Percentiles rank a stretch among this genome's conserved stretches.
These are phyloP conservation scores for Debaryomyces nepalensis DNA, from an alignment of 1,139 yeast genomes.

Conservation along the genomic window DNA sequence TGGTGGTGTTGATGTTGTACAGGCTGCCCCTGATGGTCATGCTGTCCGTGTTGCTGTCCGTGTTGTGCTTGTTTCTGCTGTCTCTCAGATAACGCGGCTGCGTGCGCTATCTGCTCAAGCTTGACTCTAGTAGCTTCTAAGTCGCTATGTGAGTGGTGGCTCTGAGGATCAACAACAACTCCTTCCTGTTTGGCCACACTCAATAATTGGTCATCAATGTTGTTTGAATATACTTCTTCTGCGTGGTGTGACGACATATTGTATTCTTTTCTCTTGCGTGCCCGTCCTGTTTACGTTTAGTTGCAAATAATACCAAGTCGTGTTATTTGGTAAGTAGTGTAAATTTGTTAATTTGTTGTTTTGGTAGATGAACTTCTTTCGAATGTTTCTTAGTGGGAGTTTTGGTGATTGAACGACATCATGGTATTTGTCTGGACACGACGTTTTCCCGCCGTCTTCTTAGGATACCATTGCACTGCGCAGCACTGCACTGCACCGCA, in stretches of 20 bases:
- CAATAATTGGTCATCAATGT: constrained; percentile 52
- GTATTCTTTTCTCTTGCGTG: background rate
- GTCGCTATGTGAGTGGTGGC: constrained; percentile 26
- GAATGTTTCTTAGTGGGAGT: constrained; percentile 1
- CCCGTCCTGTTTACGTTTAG: constrained; percentile 9
- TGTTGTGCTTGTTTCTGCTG: constrained; percentile 24
- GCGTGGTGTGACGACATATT: constrained; percentile 28
- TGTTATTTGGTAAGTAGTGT: constrained; percentile 34
- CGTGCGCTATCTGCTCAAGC: constrained; percentile 40
- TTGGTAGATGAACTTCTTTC: constrained; percentile 20
- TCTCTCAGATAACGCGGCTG: constrained; percentile 26
- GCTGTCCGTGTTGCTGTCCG: constrained; percentile 24
- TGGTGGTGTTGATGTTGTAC: constrained; percentile 18
- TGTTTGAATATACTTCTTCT: constrained; percentile 46
- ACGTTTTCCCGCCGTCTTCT: background rate
- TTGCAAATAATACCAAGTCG: constrained; percentile 20
- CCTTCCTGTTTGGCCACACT: constrained; percentile 42
- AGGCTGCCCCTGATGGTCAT: constrained; percentile 26
- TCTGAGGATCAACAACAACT: constrained; percentile 24
- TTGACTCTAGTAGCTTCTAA: constrained; percentile 35
- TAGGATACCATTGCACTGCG: background rate
- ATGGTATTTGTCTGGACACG: constrained; percentile 7
- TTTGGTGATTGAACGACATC: constrained; percentile 11
- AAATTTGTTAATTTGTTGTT: constrained; percentile 21
- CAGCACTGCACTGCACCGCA: background rate